phyloP scores from a whole-genome alignment of 345 rosid genomes.

The Populus simonii region DNA sequence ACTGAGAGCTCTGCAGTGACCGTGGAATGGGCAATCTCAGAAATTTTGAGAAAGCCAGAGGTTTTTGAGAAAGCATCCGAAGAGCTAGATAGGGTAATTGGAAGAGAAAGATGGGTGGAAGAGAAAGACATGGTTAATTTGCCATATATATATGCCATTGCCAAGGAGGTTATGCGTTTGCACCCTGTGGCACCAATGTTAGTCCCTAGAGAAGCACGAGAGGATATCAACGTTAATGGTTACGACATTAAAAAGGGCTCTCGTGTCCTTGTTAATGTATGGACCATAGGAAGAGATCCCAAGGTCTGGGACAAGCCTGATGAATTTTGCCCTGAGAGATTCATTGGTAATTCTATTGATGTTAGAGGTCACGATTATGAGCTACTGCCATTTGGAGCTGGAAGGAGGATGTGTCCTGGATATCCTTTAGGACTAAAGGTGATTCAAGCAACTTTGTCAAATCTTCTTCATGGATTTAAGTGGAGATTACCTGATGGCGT shows the following conservation, averaged over 20 bases:
- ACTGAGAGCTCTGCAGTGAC: slow-evolving; percentile 64
- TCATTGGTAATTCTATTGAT: slow-evolving; percentile 41
- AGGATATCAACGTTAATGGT: slow-evolving; percentile 38
- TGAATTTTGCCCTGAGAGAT: slow-evolving; percentile 55
- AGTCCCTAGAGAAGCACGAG: slow-evolving; percentile 41
- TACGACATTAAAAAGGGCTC: slow-evolving; percentile 50
- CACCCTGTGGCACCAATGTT: slow-evolving; percentile 65
- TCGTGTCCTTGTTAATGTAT: slow-evolving; percentile 39
- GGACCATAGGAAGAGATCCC: slow-evolving; percentile 65
- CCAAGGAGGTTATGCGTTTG: slow-evolving; percentile 61
- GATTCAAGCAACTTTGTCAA: slow-evolving; percentile 49
- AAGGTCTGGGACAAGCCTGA: slow-evolving; percentile 48
- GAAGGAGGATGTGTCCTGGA: slow-evolving; percentile 81
- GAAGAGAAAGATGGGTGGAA: slow-evolving; percentile 48
- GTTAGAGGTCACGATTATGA: slow-evolving; percentile 60
- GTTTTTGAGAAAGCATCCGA: slow-evolving; percentile 45
- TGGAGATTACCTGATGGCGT: slow-evolving; percentile 46
- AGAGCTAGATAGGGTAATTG: slow-evolving; percentile 57
- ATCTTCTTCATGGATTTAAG: slow-evolving; percentile 54
- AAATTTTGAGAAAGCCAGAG: slow-evolving; percentile 47
- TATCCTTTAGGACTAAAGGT: slow-evolving; percentile 56
- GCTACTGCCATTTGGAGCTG: slow-evolving; percentile 63
- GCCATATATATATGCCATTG: slow-evolving; percentile 45
- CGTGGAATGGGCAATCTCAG: slow-evolving; percentile 63
- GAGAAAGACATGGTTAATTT: slow-evolving; percentile 52